phyloP scores from a whole-genome alignment of 768 basidiomycete genomes.

The Tubosaeta sp. region DNA sequence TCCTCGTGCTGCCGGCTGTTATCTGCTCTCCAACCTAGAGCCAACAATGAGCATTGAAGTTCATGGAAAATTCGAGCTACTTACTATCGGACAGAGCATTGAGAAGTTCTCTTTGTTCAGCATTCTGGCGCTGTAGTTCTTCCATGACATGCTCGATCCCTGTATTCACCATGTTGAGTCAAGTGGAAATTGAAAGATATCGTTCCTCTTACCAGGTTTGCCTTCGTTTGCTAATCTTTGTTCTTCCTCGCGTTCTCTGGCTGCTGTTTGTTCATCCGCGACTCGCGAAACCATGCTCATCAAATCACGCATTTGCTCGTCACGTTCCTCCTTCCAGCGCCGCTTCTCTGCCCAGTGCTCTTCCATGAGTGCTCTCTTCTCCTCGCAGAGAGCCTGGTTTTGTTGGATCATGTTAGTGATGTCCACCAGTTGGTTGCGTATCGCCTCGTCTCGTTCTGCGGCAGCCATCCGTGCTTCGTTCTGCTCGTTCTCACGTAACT shows the following conservation, averaged over 20 bases:
- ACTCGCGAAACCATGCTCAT: conserved; percentile 59
- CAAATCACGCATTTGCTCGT: conserved; percentile 51
- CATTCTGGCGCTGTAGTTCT: conserved; percentile 54
- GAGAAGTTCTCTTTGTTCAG: conserved; percentile 55
- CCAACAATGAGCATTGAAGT: conserved; percentile 8
- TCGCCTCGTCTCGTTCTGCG: conserved; percentile 54
- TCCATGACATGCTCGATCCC: conserved; percentile 59
- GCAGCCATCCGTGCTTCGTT: conserved; percentile 61
- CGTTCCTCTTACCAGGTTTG: conserved; percentile 49
- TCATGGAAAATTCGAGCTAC: conserved; percentile 17
- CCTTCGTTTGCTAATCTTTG: conserved; percentile 47
- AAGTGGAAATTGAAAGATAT: neutral
- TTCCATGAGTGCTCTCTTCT: conserved; percentile 59
- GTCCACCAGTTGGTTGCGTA: conserved; percentile 60
- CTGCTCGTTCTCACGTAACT: conserved; percentile 53
- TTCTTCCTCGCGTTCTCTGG: conserved; percentile 49
- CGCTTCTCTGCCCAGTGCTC: conserved; percentile 62
- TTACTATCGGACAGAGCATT: conserved; percentile 52
- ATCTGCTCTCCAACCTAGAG: conserved; percentile 64
- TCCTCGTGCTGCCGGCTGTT: conserved; percentile 61
- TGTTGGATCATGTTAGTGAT: conserved; percentile 72
- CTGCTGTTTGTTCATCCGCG: conserved; percentile 50
- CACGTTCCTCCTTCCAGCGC: conserved; percentile 53
- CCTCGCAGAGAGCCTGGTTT: conserved; percentile 53
- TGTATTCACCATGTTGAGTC: conserved; percentile 24